phyloP scores from a whole-genome alignment of 2,329 filamentous ascomycete genomes.

The Conoideocrella luteorostrata region DNA sequence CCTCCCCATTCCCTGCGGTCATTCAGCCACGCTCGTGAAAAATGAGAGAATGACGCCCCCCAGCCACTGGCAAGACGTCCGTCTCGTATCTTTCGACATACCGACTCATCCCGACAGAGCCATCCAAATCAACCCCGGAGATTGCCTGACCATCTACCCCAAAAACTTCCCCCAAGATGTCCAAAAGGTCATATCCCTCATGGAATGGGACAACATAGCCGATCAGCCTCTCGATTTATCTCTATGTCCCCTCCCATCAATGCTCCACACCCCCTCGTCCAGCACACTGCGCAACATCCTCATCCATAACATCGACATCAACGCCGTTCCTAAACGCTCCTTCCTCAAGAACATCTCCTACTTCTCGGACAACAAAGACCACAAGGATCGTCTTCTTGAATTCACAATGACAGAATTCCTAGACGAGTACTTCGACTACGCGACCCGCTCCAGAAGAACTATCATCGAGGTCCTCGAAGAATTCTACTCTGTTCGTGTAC shows the following conservation, averaged over 20 bases:
- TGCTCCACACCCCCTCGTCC: slow-evolving; percentile 30
- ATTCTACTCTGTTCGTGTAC: slow-evolving; percentile 77
- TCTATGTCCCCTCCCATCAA: slow-evolving; percentile 24
- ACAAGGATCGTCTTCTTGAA: slow-evolving; percentile 76
- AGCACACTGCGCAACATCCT: slow-evolving; percentile 69
- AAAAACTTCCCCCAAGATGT: slow-evolving; percentile 83
- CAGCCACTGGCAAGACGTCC: slow-evolving; percentile 90
- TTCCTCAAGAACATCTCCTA: slow-evolving; percentile 78
- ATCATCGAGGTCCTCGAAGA: slow-evolving; percentile 91
- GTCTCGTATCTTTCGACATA: slow-evolving; percentile 59
- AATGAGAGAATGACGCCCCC: slow-evolving; percentile 70
- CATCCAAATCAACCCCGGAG: slow-evolving; percentile 57
- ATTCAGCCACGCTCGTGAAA: slow-evolving; percentile 50
- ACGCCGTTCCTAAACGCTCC: slow-evolving; percentile 76
- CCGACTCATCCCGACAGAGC: slow-evolving; percentile 13
- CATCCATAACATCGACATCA: slow-evolving; percentile 80
- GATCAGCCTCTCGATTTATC: slow-evolving; percentile 58
- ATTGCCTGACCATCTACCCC: slow-evolving; percentile 75
- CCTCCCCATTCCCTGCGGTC: slow-evolving; percentile 52
- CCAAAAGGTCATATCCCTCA: slow-evolving; percentile 67
- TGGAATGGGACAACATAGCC: slow-evolving; percentile 70
- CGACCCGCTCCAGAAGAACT: slow-evolving; percentile 79
- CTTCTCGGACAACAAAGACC: slow-evolving; percentile 64
- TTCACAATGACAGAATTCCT: slow-evolving; percentile 73
- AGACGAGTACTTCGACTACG: slow-evolving; percentile 95